These are phyloP conservation scores for Avicennia marina DNA, from an alignment of 257 asterid species.

Conservation along the genomic window DNA sequence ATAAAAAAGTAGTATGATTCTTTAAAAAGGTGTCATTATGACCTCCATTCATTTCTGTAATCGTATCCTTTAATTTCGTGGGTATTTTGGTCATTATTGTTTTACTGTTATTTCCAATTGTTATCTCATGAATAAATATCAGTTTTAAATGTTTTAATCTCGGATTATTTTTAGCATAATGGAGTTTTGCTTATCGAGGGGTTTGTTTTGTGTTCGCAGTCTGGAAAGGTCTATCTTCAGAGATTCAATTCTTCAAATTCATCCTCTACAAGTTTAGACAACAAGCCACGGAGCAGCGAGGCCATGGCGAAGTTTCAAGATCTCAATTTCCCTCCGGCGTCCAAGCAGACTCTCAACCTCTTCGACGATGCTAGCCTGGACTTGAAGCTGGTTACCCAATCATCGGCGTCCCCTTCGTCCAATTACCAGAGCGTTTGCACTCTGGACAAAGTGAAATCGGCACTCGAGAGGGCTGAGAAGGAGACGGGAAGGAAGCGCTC, in stretches of 20 bases:
- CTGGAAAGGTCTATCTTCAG: constrained; percentile 76
- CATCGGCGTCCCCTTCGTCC: constrained; percentile 18
- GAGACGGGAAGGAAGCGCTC: constrained; percentile 54
- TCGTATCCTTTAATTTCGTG: too few relatives aligned
- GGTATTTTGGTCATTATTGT: too few relatives aligned
- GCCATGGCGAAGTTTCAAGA: constrained; percentile 43
- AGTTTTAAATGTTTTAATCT: too few relatives aligned
- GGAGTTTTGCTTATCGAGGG: too few relatives aligned
- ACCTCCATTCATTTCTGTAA: too few relatives aligned
- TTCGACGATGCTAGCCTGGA: background rate
- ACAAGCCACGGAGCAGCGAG: constrained; percentile 16
- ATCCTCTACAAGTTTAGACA: constrained; percentile 33
- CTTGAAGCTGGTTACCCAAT: background rate
- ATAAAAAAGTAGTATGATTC: too few relatives aligned
- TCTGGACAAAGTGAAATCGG: constrained; percentile 77
- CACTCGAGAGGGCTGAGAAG: constrained; percentile 73
- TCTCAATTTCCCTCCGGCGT: constrained; percentile 62
- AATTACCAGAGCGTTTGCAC: constrained; percentile 81
- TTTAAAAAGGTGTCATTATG: too few relatives aligned
- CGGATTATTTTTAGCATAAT: too few relatives aligned
- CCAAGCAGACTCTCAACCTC: background rate
- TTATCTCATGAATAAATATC: too few relatives aligned
- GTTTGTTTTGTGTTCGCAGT: constrained; percentile 34
- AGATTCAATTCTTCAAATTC: constrained; percentile 54
- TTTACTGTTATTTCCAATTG: too few relatives aligned